Base-by-base conservation (phyloP, 768 basidiomycete species). In the Mrakia frigida region DNA sequence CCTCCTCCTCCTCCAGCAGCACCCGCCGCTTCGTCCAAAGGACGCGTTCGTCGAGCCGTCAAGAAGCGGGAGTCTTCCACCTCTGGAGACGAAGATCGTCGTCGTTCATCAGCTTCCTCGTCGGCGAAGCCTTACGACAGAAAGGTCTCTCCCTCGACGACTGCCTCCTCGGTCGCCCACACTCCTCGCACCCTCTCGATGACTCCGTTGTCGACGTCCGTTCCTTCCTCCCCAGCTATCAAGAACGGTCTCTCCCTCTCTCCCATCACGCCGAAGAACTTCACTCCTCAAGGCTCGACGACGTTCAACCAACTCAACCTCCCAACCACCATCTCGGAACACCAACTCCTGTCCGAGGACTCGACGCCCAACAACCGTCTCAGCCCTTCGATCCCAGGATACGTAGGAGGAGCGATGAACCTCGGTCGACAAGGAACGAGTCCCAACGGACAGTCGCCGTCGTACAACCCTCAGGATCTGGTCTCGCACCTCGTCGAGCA, bases 121-220 rank as follows among this genome's bases (percentile, higher is more conserved):
- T 31, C 43, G 53, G 37, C 70, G 10, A 80, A 80, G 37, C 81
- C 81, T 14, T 82, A 82, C 80, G 80, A 81, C 28, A 73, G 76
- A 35, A 78, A 79, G 21, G 74, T 69, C 4, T 56, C 80, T 18
- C 79, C 81, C 10, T 5, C 46, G 21, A n/a, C 70, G 33, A 59
- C 52, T 21, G 46, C 70, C 7, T 35, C 43, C 25, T 73, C 76
- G 21, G 61, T 70, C 33, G 31, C 61, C 5, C 61, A 43, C 25
- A 74, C 73, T 21, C 73, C 73, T 61, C 60, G 73, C 11, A 60
- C 73, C 14, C 61, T 74, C 61, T 61, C 61, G 43, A 74, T 74
- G 73, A 74, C 73, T 25, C 73, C 73, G 3, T 28, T 65, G 41
- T 63, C 61, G 46, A 65, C 16, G 28, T 63, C 73, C 35, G 41